Base-by-base conservation (phyloP, 75 land plant genomes). In the Cryptomeria japonica region DNA sequence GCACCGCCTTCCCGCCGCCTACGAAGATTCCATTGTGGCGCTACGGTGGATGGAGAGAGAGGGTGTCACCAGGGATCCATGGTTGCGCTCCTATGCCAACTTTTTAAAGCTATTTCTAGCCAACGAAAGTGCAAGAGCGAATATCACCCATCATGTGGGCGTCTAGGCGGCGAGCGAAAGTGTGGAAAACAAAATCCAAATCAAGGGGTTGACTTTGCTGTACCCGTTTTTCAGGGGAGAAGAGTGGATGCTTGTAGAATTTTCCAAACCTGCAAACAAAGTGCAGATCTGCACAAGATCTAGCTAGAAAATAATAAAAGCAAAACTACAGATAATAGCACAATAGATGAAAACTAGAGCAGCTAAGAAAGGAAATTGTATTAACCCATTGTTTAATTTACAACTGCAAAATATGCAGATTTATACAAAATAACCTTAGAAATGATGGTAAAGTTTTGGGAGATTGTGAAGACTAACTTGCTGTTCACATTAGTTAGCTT, bases 111-210 rank as follows among this genome's bases (percentile, higher is more conserved):
- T 85, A 44, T 89, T 92, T 82, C 80, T 92, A n/a, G 55, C 49
- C 53, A 91, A 91, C 14, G 91, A 90, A 3, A 92, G 93, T 38
- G 89, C 89, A 46, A 91, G 93, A 31, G 93, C 86, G 14, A 92
- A 90, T 86, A 92, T 92, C 25, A 91, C 85, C 0, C 91, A 91
- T 47, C 89, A 90, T 51, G 87, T 61, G 28, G 68, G 68, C 68
- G 5, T 56, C 0, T 56, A 22, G 68, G 68, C 28, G 88, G 34
- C 41, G 37, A 36, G 82, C 15, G 6, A 79, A 89, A 86, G 11
- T 19, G 85, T 10, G 49, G 18, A 18, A 55, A 56, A 18, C 22
- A 19, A 56, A 16, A 56, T 56, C 19, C 0, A 56, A 16, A 18
- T 58, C 5, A 19, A 58, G 28, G 64, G 64, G 0, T 3, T 58